These are phyloP conservation scores for Coccinonectria pachysandricola DNA, from an alignment of 2,329 filamentous ascomycete genomes.

Conservation along the genomic window DNA sequence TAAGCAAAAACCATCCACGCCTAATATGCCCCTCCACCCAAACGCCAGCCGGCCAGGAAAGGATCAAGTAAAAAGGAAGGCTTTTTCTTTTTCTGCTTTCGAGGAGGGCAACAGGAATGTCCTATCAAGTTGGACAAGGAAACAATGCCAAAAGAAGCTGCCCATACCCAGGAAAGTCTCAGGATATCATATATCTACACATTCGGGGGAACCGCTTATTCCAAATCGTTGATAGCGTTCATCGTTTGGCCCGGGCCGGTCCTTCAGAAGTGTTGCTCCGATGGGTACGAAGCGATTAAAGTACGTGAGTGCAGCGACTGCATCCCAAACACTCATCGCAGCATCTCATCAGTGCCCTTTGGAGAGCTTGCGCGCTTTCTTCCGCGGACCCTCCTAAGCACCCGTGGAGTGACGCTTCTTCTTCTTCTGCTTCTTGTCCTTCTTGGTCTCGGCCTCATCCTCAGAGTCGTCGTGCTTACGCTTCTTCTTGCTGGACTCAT, in stretches of 20 bases:
- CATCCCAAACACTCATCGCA: no score
- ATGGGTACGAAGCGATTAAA: no score
- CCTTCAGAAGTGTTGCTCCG: slow-evolving; percentile 16
- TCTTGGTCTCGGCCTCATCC: slow-evolving; percentile 53
- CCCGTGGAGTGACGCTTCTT: slow-evolving; percentile 32
- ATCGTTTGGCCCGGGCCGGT: slow-evolving; percentile 12
- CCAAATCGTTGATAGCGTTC: no score
- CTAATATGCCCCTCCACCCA: slow-evolving; percentile 21
- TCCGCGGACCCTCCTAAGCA: slow-evolving; percentile 17
- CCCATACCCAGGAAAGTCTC: slow-evolving; percentile 15
- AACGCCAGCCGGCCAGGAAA: slow-evolving; percentile 26
- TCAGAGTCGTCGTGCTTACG: slow-evolving; percentile 58
- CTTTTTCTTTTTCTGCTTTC: neutral
- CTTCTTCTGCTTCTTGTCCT: slow-evolving; percentile 46
- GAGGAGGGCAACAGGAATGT: slow-evolving; percentile 9
- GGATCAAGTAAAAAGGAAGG: slow-evolving; percentile 7
- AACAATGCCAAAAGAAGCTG: slow-evolving; percentile 8
- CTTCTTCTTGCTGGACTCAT: slow-evolving; percentile 52
- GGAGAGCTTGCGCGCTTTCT: slow-evolving; percentile 7
- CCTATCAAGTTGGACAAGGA: slow-evolving; percentile 11
- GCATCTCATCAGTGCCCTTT: no score
- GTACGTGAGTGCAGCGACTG: no score
- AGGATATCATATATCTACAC: slow-evolving; percentile 26
- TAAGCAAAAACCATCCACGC: slow-evolving; percentile 23
- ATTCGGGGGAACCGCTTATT: no score